A percentile compares a stretch with the other conserved stretches of the same genome.
These are phyloP conservation scores for Macrolepiota dolichaula DNA, from an alignment of 768 basidiomycete species.

Conservation along the genomic window DNA sequence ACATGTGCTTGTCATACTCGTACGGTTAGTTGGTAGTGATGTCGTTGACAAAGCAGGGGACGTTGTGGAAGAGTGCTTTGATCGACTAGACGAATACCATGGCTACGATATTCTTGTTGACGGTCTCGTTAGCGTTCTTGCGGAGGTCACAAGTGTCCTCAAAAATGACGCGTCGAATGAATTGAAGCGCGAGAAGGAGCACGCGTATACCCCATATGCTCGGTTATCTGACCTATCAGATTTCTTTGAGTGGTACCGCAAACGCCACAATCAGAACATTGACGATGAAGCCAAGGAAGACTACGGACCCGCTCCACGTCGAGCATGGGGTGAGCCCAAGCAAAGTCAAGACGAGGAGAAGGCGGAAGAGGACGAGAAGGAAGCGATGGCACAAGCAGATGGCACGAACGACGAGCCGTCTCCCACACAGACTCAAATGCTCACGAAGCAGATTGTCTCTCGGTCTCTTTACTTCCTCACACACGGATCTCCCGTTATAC, in stretches of 20 bases:
- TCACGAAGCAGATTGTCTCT: constrained; percentile 83
- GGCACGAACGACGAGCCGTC: constrained; percentile 44
- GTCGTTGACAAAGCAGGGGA: constrained; percentile 90
- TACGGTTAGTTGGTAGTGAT: constrained; percentile 82
- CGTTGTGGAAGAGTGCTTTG: constrained; percentile 96
- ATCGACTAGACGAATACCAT: constrained; percentile 93
- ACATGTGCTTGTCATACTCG: constrained; percentile 79
- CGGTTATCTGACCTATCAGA: constrained; percentile 35
- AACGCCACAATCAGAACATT: constrained; percentile 33
- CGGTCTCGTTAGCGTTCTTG: constrained; percentile 82
- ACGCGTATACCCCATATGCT: constrained; percentile 20
- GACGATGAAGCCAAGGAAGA: constrained; percentile 40
- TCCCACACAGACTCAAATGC: constrained; percentile 65
- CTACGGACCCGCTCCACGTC: constrained; percentile 58
- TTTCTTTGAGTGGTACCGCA: constrained; percentile 66
- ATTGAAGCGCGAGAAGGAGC: constrained; percentile 24
- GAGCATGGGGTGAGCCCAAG: constrained; percentile 48
- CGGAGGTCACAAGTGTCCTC: constrained; percentile 80
- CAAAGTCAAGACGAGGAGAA: constrained; percentile 22
- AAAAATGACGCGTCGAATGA: constrained; percentile 36
- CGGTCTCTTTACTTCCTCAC: constrained; percentile 90
- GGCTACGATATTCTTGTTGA: constrained; percentile 87
- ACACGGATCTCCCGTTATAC: constrained; percentile 82
- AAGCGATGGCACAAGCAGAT: constrained; percentile 24
- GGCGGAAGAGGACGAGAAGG: constrained; percentile 15